Evolutionary conservation across 1,139 yeast species (phyloP).

Genomic region (Scheffersomyces quercinus): DNA sequence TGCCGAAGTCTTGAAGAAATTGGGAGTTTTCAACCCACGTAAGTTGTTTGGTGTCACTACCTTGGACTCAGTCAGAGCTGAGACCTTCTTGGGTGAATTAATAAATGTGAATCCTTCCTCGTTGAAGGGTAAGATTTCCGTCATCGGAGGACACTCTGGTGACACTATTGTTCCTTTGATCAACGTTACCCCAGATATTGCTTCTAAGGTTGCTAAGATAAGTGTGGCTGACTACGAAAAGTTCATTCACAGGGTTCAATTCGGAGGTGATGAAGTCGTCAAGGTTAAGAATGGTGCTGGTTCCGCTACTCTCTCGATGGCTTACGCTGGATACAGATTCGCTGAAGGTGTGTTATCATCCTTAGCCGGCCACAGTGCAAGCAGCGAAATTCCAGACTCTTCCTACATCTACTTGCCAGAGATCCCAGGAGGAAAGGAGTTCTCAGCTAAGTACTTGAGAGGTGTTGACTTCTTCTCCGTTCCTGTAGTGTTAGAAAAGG

Average conservation of each 20-base stretch:
- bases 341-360: conserved; percentile 53
- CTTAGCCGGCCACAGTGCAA: conserved; percentile 27
- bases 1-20: conserved; percentile 63
- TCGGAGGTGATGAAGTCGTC: conserved; percentile 80
- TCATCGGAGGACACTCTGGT: conserved; percentile 78
- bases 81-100: conserved; percentile 57
- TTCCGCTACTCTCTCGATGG: conserved; percentile 78
- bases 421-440: conserved; percentile 49
- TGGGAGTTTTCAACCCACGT: conserved; percentile 62
- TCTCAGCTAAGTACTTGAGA: conserved; percentile 36
- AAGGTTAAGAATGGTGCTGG: conserved; percentile 78
- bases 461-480: conserved; percentile 60
- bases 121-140: conserved; percentile 54
- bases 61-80: conserved; percentile 68
- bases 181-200: conserved; percentile 26
- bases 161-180: conserved; percentile 69
- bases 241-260: conserved; percentile 64
- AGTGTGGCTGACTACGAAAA: conserved; percentile 36
- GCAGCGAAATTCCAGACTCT: conserved; percentile 45
- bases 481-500: conserved; percentile 57
- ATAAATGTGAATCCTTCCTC: conserved; percentile 34
- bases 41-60: conserved; percentile 75
- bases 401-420: conserved; percentile 64
- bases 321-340: conserved; percentile 72
- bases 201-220: conserved; percentile 30